Percentiles rank a stretch among this genome's conserved stretches.
Evolutionary conservation across 1,139 yeast species (phyloP).

Genomic region (Hyphopichia fennica): DNA sequence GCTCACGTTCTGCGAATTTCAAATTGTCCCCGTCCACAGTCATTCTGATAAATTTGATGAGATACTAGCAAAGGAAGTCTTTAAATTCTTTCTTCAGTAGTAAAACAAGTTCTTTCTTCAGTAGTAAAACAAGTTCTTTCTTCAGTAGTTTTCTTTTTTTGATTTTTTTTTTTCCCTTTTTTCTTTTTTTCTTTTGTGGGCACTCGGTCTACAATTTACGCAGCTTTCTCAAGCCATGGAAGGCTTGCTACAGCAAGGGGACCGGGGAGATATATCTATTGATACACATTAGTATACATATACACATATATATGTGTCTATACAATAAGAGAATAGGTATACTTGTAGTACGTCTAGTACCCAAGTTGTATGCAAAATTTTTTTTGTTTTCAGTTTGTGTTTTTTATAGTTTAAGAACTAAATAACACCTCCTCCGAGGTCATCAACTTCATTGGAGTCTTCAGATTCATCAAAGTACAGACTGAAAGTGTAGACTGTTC

Average conservation of each 20-base stretch:
- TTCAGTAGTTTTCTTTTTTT: not conserved
- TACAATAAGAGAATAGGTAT: not conserved
- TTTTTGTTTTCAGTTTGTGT: no score
- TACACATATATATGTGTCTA: not conserved
- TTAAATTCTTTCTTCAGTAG: no score
- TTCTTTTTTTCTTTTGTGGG: not conserved
- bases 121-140: no score
- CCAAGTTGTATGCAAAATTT: not conserved
- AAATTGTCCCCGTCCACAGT: not conserved
- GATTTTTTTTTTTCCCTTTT: not conserved
- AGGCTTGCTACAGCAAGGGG: not conserved
- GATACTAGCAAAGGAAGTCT: not conserved
- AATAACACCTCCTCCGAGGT: conserved; percentile 32
- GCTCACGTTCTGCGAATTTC: conserved; percentile 28
- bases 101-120: no score
- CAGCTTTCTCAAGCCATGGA: no score
- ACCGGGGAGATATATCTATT: not conserved
- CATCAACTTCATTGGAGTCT: conserved; percentile 39
- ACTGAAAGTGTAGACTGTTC: conserved; percentile 72
- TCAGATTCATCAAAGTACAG: conserved; percentile 65
- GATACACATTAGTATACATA: no score
- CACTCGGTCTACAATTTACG: not conserved
- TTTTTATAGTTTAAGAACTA: no score
- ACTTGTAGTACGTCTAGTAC: not conserved
- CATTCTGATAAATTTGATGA: not conserved